phyloP scores from a whole-genome alignment of 805 yeast genomes.

The Kodamaea laetipori region DNA sequence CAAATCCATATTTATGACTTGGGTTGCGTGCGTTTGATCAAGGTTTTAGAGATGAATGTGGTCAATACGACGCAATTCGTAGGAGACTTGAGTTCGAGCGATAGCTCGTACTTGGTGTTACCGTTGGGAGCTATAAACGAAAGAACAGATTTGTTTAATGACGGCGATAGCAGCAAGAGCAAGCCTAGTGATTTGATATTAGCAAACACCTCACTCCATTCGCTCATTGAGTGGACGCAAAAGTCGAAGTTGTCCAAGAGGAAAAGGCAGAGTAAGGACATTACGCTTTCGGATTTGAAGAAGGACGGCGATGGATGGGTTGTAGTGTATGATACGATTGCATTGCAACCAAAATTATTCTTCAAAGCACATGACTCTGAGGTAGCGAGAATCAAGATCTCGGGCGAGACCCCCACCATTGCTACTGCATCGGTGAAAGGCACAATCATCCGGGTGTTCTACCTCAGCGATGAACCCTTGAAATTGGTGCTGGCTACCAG shows the following conservation, averaged over 20 bases:
- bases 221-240: constrained; percentile 29
- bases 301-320: constrained; percentile 39
- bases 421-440: constrained; percentile 48
- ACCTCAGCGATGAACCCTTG: constrained; percentile 20
- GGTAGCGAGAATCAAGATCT: constrained; percentile 34
- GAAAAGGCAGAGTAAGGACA: constrained; percentile 15
- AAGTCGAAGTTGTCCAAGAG: constrained; percentile 17
- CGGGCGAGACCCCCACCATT: constrained; percentile 29
- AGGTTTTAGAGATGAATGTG: constrained; percentile 34
- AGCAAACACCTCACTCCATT: constrained; percentile 17
- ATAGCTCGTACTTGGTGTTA: constrained; percentile 35
- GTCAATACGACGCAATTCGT: constrained; percentile 20
- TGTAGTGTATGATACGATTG: constrained; percentile 41
- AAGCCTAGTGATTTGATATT: constrained; percentile 20
- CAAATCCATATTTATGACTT: constrained; percentile 89
- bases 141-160: constrained; percentile 34
- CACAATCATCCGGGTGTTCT: constrained; percentile 42
- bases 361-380: constrained; percentile 44
- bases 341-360: constrained; percentile 31
- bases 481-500: constrained; percentile 31
- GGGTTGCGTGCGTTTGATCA: constrained; percentile 78
- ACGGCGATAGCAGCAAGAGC: constrained; percentile 11
- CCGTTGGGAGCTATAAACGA: constrained; percentile 34
- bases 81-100: constrained; percentile 42
- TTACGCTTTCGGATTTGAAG: constrained; percentile 32